Evolutionary conservation across 1,284 basidiomycete species (phyloP), one percentile per base, ranked within the genome.

Genomic region (Fistulina hepatica): DNA sequence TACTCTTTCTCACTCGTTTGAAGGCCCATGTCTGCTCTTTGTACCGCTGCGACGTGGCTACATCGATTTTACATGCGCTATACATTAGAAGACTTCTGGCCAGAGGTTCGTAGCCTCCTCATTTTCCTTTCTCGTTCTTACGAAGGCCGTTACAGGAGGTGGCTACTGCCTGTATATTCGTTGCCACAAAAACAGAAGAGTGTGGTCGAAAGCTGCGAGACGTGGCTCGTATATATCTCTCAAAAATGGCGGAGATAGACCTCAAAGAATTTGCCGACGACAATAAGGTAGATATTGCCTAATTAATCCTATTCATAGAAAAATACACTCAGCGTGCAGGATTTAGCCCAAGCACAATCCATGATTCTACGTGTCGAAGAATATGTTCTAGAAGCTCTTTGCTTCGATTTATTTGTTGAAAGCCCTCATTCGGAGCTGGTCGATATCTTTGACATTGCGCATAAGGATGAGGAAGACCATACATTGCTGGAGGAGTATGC

Each of bases 21-120:
- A 53, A 89, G 84, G 37, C 80, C 82, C 21, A 73, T 76, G 16
- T 76, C 81, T 16, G 81, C 82, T 7, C 70, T 91, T 62, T 81
- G 80, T 44, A 83, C 83, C 20, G 89, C 88, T 12, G 82, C 88
- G 20, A 85, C 82, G 4, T 89, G 89, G 71, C 83, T 94, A 45
- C 92, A 95, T 58, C 76, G 92, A 10, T 95, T 95, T 61, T 95
- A 86, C 61, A 92, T 95, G 89, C 74, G 92, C 37, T 80, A 76
- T 52, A 78, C 89, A n/a, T 71, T 91, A 68, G 73, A 81, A 50
- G 80, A 89, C 51, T 83, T 86, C 55, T 73, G 81, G 54, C 74
- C 81, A 46, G 82, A 84, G 64, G 82, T 82, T 43, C 24, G 26
- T 21, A 21, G 28, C 19, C 12, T 40, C 36, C 16, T 26, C 37